Percentiles rank a stretch among this genome's conserved stretches.
These are phyloP conservation scores for Termitomyces sp. DNA, from an alignment of 768 basidiomycete species.

Conservation along the genomic window DNA sequence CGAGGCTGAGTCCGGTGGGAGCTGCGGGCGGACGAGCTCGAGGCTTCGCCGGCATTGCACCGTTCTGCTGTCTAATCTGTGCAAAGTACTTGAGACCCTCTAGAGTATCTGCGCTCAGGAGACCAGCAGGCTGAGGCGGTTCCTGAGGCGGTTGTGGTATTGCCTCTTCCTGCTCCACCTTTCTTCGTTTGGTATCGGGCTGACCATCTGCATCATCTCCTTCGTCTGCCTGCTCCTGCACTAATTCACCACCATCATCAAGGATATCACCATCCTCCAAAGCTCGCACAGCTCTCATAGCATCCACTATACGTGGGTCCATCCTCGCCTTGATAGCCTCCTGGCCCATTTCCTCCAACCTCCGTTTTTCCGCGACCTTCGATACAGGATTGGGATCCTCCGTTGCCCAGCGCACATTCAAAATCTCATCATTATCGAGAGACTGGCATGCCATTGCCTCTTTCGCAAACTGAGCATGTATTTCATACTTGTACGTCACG, in stretches of 20 bases:
- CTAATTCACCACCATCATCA: slow-evolving; percentile 35
- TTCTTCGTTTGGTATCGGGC: slow-evolving; percentile 32
- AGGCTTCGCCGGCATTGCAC: slow-evolving; percentile 25
- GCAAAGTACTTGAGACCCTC: slow-evolving; percentile 91
- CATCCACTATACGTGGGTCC: slow-evolving; percentile 87
- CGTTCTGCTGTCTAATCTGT: slow-evolving; percentile 74
- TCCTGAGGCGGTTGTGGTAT: slow-evolving; percentile 22
- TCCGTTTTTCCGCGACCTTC: slow-evolving; percentile 79
- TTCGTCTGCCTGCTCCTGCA: slow-evolving; percentile 22
- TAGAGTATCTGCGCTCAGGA: slow-evolving; percentile 81
- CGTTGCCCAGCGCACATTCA: slow-evolving; percentile 99
- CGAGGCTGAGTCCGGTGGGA: slow-evolving; percentile 55
- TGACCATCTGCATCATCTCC: slow-evolving; percentile 31
- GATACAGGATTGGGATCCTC: slow-evolving; percentile 96
- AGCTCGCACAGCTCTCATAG: slow-evolving; percentile 80
- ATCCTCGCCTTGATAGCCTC: slow-evolving; percentile 82
- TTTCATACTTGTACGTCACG: slow-evolving; percentile 88
- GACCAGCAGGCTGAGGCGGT: slow-evolving; percentile 41
- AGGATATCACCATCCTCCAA: slow-evolving; percentile 75
- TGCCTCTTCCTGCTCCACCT: slow-evolving; percentile 21
- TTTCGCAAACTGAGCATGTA: slow-evolving; percentile 92
- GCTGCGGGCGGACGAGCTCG: slow-evolving; percentile 28
- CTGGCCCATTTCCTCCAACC: slow-evolving; percentile 81
- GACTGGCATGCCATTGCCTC: slow-evolving; percentile 99
- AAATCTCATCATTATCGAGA: slow-evolving; percentile 93